Conservation (phyloP, 352 stramenopile genomes). For the Phytopythium aichiense region DNA sequence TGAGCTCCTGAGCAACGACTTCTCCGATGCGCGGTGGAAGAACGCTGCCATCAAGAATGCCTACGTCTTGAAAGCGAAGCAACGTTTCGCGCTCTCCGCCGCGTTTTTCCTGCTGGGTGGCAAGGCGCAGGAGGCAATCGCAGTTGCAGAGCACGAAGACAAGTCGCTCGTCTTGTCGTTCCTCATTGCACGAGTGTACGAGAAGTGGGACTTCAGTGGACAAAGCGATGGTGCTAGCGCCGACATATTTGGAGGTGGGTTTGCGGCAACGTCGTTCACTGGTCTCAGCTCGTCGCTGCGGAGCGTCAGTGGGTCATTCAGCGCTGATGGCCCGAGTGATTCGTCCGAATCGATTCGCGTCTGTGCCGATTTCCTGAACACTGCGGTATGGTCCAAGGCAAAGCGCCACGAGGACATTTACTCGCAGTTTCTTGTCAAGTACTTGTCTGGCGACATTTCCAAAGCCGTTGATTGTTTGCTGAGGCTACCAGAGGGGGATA, state of each 20-base stretch:
- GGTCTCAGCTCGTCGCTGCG: constrained; percentile 51
- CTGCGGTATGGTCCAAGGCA: constrained; percentile 44
- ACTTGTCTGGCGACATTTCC: constrained; percentile 43
- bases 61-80: constrained; percentile 85
- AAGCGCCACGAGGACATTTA: constrained; percentile 61
- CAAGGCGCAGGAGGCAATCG: constrained; percentile 73
- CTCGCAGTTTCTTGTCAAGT: constrained; percentile 72
- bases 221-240: constrained; percentile 11
- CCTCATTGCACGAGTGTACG: constrained; percentile 69
- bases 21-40: constrained; percentile 76
- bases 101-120: constrained; percentile 81
- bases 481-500: constrained; percentile 36
- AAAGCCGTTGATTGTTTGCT: constrained; percentile 48
- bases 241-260: constrained; percentile 10
- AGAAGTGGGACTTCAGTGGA: constrained; percentile 65
- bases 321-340: neutral
- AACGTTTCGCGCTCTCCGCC: constrained; percentile 72
- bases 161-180: constrained; percentile 72
- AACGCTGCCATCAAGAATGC: constrained; percentile 90
- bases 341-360: constrained; percentile 26
- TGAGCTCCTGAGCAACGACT: constrained; percentile 81
- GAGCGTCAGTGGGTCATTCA: constrained; percentile 9
- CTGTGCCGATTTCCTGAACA: constrained; percentile 62
- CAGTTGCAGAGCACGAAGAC: constrained; percentile 72
- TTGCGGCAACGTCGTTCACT: constrained; percentile 47